These are phyloP conservation scores for Cyberlindnera petersonii DNA, from an alignment of 805 yeast species.

Conservation along the genomic window DNA sequence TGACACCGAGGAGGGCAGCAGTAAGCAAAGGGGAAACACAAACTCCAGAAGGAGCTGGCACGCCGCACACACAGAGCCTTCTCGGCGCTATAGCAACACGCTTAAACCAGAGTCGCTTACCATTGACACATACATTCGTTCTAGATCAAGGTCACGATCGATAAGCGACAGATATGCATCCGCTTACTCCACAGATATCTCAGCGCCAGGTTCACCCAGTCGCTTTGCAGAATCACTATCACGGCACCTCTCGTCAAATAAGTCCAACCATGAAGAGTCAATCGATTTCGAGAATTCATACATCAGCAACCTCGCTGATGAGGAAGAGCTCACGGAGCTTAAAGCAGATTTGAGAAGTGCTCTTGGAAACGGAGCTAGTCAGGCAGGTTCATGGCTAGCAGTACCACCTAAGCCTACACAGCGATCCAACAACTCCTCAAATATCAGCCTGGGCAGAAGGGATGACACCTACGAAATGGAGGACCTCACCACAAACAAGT, in stretches of 20 bases:
- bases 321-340: constrained; percentile 12
- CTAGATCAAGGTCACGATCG: constrained; percentile 9
- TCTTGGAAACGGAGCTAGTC: constrained; percentile 11
- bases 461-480: constrained; percentile 9
- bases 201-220: constrained; percentile 2
- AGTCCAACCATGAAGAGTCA: constrained; percentile 9
- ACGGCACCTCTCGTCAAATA: neutral
- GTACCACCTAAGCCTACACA: constrained; percentile 1
- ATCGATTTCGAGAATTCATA: constrained; percentile 10
- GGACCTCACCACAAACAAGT: constrained; percentile 1
- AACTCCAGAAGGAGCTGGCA: neutral
- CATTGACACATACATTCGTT: neutral
- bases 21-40: neutral
- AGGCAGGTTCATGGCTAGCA: constrained; percentile 21
- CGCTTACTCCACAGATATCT: neutral
- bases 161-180: neutral
- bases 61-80: neutral
- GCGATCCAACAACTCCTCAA: constrained; percentile 7
- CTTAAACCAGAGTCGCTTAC: neutral
- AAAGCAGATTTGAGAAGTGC: constrained; percentile 23
- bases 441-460: constrained; percentile 2
- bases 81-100: neutral
- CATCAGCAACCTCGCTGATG: constrained; percentile 14
- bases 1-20: constrained; percentile 1
- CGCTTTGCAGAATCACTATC: neutral